These are phyloP conservation scores for Xylaria telfairii DNA, from an alignment of 495 filamentous ascomycete species.

Conservation along the genomic window DNA sequence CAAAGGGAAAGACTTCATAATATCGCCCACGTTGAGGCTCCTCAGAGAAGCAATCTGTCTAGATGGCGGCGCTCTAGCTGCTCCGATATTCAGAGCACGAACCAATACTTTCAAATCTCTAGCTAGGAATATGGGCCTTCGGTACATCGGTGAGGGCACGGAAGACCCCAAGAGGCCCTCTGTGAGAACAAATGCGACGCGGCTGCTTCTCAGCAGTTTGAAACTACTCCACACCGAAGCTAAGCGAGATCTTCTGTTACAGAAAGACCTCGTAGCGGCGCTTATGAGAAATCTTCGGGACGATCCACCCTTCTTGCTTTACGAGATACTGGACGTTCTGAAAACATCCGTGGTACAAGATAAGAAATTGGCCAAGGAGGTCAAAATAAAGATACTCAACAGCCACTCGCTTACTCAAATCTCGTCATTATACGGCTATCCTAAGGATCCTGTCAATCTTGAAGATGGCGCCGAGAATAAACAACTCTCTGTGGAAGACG, in stretches of 20 bases:
- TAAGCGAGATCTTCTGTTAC: conserved; percentile 77
- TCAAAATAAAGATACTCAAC: conserved; percentile 75
- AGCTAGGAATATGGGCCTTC: conserved; percentile 63
- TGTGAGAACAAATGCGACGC: conserved; percentile 75
- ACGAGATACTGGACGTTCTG: conserved; percentile 69
- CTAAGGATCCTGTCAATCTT: conserved; percentile 36
- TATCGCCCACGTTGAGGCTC: conserved; percentile 81
- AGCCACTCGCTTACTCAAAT: conserved; percentile 72
- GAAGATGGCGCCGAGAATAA: conserved; percentile 32
- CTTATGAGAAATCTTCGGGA: conserved; percentile 73
- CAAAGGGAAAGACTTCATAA: conserved; percentile 80
- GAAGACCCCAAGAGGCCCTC: conserved; percentile 68
- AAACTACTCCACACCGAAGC: conserved; percentile 70
- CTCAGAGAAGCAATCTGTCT: conserved; percentile 79
- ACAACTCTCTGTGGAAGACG: conserved; percentile 55
- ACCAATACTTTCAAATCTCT: conserved; percentile 77
- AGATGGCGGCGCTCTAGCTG: conserved; percentile 79
- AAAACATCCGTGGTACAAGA: conserved; percentile 73
- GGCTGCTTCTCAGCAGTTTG: conserved; percentile 75
- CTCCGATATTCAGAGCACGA: conserved; percentile 69
- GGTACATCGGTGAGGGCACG: conserved; percentile 56
- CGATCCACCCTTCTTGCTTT: conserved; percentile 72
- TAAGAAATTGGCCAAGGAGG: conserved; percentile 66
- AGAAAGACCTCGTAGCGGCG: conserved; percentile 70
- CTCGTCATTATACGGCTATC: conserved; percentile 73